phyloP scores from a whole-genome alignment of 225 moss, liverwort and hornwort genomes.

The Polytrichum formosum region DNA sequence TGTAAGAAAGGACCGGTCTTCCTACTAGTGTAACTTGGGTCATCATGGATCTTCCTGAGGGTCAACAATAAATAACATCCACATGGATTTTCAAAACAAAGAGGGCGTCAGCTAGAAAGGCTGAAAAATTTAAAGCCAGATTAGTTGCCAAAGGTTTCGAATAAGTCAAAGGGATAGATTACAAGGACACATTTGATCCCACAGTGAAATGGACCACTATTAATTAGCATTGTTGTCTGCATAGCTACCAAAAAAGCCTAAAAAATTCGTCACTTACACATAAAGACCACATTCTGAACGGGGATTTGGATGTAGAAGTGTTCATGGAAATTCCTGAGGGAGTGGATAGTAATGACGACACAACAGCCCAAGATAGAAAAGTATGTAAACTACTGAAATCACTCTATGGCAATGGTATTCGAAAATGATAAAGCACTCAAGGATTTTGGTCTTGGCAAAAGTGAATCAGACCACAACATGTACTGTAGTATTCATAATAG shows the following conservation, averaged over 20 bases:
- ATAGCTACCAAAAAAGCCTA: neutral
- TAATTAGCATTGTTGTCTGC: neutral
- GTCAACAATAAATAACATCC: neutral
- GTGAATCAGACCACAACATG: neutral
- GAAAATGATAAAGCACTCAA: neutral
- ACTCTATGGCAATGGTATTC: neutral
- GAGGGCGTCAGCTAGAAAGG: neutral
- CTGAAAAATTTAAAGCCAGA: neutral
- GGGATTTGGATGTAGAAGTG: neutral
- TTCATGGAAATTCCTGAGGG: neutral
- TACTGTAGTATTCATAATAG: neutral
- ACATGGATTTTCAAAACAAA: neutral
- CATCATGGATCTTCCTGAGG: neutral
- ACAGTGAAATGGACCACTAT: neutral
- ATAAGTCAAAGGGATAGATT: slow-evolving; percentile 1
- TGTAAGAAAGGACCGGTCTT: too few relatives aligned
- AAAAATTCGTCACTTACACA: neutral
- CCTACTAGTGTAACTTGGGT: too few relatives aligned
- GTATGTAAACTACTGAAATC: neutral
- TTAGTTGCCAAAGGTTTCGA: slow-evolving; percentile 9
- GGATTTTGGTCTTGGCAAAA: neutral
- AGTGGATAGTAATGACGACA: neutral
- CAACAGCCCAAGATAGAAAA: neutral
- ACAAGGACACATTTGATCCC: neutral
- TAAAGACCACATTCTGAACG: neutral